Conservation (phyloP, 305 asterid genomes). For the Lippia alba region DNA sequence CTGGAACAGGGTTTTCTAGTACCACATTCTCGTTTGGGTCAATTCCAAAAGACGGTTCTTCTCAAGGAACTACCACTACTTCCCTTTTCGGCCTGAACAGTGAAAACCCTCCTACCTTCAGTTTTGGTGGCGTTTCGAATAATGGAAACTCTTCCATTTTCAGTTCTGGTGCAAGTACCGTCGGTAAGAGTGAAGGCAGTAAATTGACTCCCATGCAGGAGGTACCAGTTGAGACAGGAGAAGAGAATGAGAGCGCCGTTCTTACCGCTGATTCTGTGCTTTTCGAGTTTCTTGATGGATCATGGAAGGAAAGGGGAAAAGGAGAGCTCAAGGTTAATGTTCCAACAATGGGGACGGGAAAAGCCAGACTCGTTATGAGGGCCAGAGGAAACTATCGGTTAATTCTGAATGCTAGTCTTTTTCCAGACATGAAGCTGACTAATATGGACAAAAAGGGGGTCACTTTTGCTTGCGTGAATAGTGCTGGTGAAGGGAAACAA, state of each 20-base stretch:
- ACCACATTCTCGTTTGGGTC: slow-evolving; percentile 85
- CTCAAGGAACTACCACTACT: slow-evolving; percentile 39
- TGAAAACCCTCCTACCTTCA: slow-evolving; percentile 48
- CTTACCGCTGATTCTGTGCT: slow-evolving; percentile 78
- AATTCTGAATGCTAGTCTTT: slow-evolving; percentile 84
- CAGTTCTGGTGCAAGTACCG: slow-evolving; percentile 49
- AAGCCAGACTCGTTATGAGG: slow-evolving; percentile 87
- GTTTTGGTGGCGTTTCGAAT: slow-evolving; percentile 62
- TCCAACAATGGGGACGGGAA: slow-evolving; percentile 58
- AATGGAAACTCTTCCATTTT: slow-evolving; percentile 65
- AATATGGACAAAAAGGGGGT: slow-evolving; percentile 92
- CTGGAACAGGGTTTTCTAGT: slow-evolving; percentile 87
- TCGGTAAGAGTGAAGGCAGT: slow-evolving; percentile 53
- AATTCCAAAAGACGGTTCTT: slow-evolving; percentile 55
- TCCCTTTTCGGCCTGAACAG: slow-evolving; percentile 50
- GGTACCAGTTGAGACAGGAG: slow-evolving; percentile 79
- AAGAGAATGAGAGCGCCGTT: slow-evolving; percentile 80
- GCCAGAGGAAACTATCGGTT: slow-evolving; percentile 81
- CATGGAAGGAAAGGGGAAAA: slow-evolving; percentile 95
- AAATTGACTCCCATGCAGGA: slow-evolving; percentile 74
- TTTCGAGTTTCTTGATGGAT: slow-evolving; percentile 74
- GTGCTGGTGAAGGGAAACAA: slow-evolving; percentile 67
- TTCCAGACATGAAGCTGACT: slow-evolving; percentile 90
- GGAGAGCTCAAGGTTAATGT: slow-evolving; percentile 87
- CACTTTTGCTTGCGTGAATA: slow-evolving; percentile 89